phyloP scores from a whole-genome alignment of 805 yeast genomes.

The Pichia scutulata region DNA sequence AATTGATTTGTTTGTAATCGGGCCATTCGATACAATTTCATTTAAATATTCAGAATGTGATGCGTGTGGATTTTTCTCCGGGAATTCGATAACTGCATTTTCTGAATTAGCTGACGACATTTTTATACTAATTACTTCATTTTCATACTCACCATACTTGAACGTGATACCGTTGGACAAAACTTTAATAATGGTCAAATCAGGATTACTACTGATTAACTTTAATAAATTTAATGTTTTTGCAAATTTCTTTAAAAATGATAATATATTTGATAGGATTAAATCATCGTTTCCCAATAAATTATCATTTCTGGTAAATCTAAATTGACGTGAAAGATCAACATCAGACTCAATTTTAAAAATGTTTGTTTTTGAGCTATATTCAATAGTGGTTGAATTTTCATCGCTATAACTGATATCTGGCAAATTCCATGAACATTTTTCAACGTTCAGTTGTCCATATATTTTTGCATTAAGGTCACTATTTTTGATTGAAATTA shows the following conservation, averaged over 20 bases:
- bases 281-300: neutral
- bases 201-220: constrained; percentile 22
- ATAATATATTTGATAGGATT: constrained; percentile 18
- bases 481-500: constrained; percentile 22
- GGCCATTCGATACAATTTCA: constrained; percentile 14
- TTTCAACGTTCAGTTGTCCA: constrained; percentile 26
- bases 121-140: constrained; percentile 23
- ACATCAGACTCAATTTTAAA: constrained; percentile 25
- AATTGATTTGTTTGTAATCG: constrained; percentile 11
- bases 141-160: constrained; percentile 23
- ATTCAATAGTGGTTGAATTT: constrained; percentile 17
- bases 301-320: neutral
- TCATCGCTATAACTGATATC: constrained; percentile 22
- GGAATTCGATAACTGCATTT: constrained; percentile 22
- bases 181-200: constrained; percentile 22
- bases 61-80: constrained; percentile 25
- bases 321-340: constrained; percentile 18
- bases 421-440: constrained; percentile 20
- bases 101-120: constrained; percentile 15
- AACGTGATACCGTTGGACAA: constrained; percentile 24
- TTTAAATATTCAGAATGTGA: constrained; percentile 21
- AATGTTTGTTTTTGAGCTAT: constrained; percentile 20
- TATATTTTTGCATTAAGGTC: constrained; percentile 27
- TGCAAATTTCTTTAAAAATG: constrained; percentile 23
- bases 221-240: constrained; percentile 24